phyloP scores from a whole-genome alignment of 495 filamentous ascomycete species.

The Oidiodendron maius region DNA sequence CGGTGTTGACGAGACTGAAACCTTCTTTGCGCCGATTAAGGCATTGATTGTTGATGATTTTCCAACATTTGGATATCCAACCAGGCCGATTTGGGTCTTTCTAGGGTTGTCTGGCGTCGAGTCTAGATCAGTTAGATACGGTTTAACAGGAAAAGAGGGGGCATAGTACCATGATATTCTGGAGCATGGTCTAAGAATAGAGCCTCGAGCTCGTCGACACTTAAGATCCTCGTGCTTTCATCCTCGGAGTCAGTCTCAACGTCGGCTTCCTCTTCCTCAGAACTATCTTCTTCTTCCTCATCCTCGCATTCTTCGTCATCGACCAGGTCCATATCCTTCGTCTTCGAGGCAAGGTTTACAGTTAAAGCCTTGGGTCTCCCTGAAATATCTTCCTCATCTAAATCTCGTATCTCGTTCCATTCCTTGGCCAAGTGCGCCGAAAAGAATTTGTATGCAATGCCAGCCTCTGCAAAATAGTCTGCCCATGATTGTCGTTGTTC shows the following conservation, averaged over 20 bases:
- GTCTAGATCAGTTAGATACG: constrained; percentile 16
- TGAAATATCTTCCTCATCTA: constrained; percentile 23
- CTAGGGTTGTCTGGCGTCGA: constrained; percentile 35
- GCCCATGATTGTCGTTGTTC: constrained; percentile 84
- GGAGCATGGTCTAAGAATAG: constrained; percentile 77
- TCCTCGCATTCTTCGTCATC: constrained; percentile 19
- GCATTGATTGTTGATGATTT: constrained; percentile 99
- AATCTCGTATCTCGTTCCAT: constrained; percentile 60
- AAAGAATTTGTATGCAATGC: constrained; percentile 91
- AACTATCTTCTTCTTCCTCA: constrained; percentile 37
- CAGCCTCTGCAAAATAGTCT: constrained; percentile 72
- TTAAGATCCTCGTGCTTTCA: constrained; percentile 72
- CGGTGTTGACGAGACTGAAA: constrained; percentile 94
- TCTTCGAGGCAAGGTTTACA: constrained; percentile 33
- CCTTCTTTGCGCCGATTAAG: constrained; percentile 94
- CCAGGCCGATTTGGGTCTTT: constrained; percentile 86
- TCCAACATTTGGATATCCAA: constrained; percentile 98
- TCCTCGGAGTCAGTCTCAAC: constrained; percentile 37
- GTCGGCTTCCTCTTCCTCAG: constrained; percentile 27
- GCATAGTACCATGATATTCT: constrained; percentile 40
- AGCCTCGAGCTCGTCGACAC: constrained; percentile 84
- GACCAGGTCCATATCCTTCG: constrained; percentile 25
- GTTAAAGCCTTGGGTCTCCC: constrained; percentile 27
- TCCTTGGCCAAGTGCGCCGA: constrained; percentile 89
- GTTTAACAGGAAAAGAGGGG: neutral